These are phyloP conservation scores for Podosphaera fusca DNA, from an alignment of 2,329 filamentous ascomycete genomes.

Conservation along the genomic window DNA sequence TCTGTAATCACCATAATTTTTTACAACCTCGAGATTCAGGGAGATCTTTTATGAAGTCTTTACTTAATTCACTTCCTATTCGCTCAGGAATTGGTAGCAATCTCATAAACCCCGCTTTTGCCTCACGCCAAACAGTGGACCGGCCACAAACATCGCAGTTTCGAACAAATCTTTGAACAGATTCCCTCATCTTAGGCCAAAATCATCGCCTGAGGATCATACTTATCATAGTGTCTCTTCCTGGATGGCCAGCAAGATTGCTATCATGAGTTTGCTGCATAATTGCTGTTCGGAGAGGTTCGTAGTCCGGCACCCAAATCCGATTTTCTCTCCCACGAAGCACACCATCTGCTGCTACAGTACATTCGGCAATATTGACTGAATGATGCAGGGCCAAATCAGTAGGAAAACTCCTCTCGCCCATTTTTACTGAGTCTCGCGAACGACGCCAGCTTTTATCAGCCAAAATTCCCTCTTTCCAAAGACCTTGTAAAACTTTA, in stretches of 20 bases:
- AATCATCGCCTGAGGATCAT: not conserved
- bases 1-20: not conserved
- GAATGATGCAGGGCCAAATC: too few species aligned
- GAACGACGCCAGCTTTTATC: too few species aligned
- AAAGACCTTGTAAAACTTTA: too few species aligned
- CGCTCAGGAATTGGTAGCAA: not conserved
- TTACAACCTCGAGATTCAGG: not conserved
- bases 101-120: not conserved
- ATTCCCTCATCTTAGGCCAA: not conserved
- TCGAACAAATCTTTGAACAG: not conserved
- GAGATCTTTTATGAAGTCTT: not conserved
- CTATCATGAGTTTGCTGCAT: not conserved
- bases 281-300: not conserved
- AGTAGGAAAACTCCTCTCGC: too few species aligned
- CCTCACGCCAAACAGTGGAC: not conserved
- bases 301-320: not conserved
- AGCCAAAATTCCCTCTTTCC: too few species aligned
- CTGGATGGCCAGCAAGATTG: not conserved
- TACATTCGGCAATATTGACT: too few species aligned
- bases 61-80: not conserved
- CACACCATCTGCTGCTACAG: not conserved
- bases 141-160: not conserved
- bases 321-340: too few species aligned
- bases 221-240: not conserved
- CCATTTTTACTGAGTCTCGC: too few species aligned